Evolutionary conservation across 495 filamentous ascomycete genomes (phyloP).

Genomic region (Talaromyces liani): DNA sequence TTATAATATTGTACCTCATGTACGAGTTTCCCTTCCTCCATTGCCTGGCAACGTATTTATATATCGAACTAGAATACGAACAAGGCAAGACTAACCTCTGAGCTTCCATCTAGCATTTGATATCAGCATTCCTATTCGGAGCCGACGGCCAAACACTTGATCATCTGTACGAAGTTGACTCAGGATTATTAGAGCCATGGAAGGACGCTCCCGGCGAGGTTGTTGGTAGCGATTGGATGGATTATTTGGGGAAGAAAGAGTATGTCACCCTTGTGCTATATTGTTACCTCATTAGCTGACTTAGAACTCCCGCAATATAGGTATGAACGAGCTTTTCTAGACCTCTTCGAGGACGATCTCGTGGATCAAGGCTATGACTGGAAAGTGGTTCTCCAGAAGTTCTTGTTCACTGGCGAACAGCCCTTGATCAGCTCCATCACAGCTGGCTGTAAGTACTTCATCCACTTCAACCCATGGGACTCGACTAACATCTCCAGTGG

Average conservation of each 20-base stretch:
- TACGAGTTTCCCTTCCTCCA: slow-evolving; percentile 25
- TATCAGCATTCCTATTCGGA: slow-evolving; percentile 77
- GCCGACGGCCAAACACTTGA: slow-evolving; percentile 64
- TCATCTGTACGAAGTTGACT: slow-evolving; percentile 69
- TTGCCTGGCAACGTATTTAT: not conserved
- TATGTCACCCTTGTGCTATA: slow-evolving; percentile 21
- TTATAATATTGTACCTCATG: slow-evolving; percentile 85
- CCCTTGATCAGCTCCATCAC: slow-evolving; percentile 75
- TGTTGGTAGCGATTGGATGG: slow-evolving; percentile 73
- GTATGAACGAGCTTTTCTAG: slow-evolving; percentile 83
- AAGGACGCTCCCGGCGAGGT: slow-evolving; percentile 77
- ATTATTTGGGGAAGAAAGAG: slow-evolving; percentile 65
- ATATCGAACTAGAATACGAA: no score
- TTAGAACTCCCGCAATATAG: slow-evolving; percentile 19
- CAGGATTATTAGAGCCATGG: slow-evolving; percentile 72
- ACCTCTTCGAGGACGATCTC: slow-evolving; percentile 87
- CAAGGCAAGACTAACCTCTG: not conserved
- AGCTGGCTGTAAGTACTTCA: slow-evolving; percentile 56
- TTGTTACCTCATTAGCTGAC: not conserved
- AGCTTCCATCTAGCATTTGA: slow-evolving; percentile 45
- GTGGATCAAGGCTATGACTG: slow-evolving; percentile 74
- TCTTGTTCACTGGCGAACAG: slow-evolving; percentile 64
- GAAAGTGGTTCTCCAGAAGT: slow-evolving; percentile 68
- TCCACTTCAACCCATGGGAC: not conserved
- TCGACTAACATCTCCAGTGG: slow-evolving; percentile 45